Evolutionary conservation across 345 rosid genomes (phyloP).

Genomic region (Eucalyptus grandis): DNA sequence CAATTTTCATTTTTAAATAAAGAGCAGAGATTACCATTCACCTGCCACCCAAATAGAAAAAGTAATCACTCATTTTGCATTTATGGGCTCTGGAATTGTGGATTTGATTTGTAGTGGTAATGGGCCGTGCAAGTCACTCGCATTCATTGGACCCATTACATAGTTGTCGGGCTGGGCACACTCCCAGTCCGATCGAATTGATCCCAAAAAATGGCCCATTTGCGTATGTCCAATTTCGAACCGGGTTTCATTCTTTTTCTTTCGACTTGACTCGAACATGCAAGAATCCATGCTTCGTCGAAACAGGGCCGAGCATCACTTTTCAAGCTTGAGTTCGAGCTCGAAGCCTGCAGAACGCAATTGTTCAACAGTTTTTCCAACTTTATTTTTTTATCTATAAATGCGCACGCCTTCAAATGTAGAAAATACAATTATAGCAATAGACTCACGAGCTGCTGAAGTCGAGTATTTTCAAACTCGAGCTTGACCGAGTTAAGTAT

Average conservation of each 20-base stretch:
- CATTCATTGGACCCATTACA: neutral
- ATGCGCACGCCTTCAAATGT: neutral
- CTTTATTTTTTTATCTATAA: neutral
- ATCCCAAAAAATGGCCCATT: neutral
- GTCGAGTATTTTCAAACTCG: neutral
- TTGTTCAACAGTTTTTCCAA: neutral
- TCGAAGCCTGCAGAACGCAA: neutral
- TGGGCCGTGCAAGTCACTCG: neutral
- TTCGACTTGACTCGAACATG: neutral
- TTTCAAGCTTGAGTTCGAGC: neutral
- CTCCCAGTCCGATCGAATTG: neutral
- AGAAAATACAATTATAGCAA: neutral
- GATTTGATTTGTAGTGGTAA: neutral
- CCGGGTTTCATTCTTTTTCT: neutral
- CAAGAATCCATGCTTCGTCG: neutral
- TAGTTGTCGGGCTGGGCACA: neutral
- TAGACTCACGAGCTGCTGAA: neutral
- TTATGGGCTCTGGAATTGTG: neutral
- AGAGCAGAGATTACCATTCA: neutral
- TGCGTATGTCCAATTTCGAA: neutral
- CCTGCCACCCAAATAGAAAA: neutral
- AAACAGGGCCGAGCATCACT: neutral
- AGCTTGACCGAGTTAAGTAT: neutral
- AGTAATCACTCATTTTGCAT: neutral
- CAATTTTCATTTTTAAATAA: fast-evolving